These are phyloP conservation scores for Avicennia marina DNA, from an alignment of 257 asterid genomes.

Conservation along the genomic window DNA sequence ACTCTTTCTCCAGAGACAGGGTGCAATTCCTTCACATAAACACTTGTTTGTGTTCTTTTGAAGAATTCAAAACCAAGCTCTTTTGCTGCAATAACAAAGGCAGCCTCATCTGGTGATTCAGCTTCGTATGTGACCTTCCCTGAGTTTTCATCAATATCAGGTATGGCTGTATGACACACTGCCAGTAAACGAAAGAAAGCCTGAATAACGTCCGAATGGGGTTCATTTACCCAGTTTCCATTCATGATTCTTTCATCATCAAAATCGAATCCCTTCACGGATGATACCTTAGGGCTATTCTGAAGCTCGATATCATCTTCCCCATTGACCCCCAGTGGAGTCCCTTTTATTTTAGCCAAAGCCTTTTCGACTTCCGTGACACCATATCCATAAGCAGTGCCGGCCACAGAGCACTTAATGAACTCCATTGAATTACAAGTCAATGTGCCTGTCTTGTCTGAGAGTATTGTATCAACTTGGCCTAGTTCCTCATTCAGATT, in stretches of 20 bases:
- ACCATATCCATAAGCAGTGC: slow-evolving; percentile 77
- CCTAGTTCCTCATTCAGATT: slow-evolving; percentile 90
- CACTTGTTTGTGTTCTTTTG: slow-evolving; percentile 67
- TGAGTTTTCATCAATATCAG: slow-evolving; percentile 64
- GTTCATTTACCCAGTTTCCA: slow-evolving; percentile 71
- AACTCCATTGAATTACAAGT: slow-evolving; percentile 96
- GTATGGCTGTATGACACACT: slow-evolving; percentile 90
- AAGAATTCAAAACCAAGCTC: slow-evolving; percentile 88
- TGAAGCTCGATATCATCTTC: too few species aligned
- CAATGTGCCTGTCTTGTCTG: slow-evolving; percentile 91
- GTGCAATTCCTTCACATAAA: slow-evolving; percentile 59
- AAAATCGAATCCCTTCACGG: slow-evolving; percentile 79
- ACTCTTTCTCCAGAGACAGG: slow-evolving; percentile 48
- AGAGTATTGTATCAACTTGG: slow-evolving; percentile 82
- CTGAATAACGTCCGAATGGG: slow-evolving; percentile 49
- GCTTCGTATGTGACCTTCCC: slow-evolving; percentile 84
- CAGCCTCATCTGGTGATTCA: slow-evolving; percentile 97
- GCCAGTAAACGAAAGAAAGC: slow-evolving; percentile 71
- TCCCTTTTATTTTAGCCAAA: slow-evolving; percentile 71
- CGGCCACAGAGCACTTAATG: slow-evolving; percentile 81
- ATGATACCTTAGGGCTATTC: slow-evolving; percentile 30
- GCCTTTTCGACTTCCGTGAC: slow-evolving; percentile 84
- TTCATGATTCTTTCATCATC: slow-evolving; percentile 63
- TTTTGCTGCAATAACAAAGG: slow-evolving; percentile 89
- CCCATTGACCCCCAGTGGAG: too few species aligned